Conservation (phyloP, 2,329 filamentous ascomycete genomes). For the Aspergillus transmontanensis region DNA sequence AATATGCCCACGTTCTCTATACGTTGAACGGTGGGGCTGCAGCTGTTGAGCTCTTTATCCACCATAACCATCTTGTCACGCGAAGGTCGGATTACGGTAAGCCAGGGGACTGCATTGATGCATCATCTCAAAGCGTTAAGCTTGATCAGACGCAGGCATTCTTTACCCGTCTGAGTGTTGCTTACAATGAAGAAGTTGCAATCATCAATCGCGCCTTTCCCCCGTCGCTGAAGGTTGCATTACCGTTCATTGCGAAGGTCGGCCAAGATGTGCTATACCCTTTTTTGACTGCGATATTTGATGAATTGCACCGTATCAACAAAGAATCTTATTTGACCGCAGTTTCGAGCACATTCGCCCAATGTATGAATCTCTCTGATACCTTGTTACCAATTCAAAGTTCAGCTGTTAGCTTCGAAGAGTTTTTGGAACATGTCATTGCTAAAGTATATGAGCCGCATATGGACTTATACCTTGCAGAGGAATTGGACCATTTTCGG, state of each 20-base stretch:
- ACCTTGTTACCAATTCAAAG: constrained; percentile 67
- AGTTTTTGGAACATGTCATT: constrained; percentile 68
- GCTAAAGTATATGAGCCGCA: constrained; percentile 83
- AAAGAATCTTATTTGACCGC: constrained; percentile 80
- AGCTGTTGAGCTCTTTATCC: constrained; percentile 81
- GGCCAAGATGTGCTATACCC: constrained; percentile 81
- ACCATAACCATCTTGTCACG: constrained; percentile 82
- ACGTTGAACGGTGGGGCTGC: constrained; percentile 78
- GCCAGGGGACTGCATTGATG: constrained; percentile 79
- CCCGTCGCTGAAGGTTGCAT: constrained; percentile 68
- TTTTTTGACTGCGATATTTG: constrained; percentile 81
- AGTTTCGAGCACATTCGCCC: constrained; percentile 84
- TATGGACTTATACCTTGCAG: constrained; percentile 87
- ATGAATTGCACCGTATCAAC: constrained; percentile 78
- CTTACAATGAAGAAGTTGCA: constrained; percentile 78
- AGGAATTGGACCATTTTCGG: constrained; percentile 86
- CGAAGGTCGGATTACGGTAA: constrained; percentile 72
- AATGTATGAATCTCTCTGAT: constrained; percentile 75
- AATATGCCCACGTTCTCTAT: constrained; percentile 84
- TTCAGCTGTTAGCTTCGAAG: constrained; percentile 61
- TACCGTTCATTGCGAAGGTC: constrained; percentile 78
- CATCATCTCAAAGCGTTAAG: constrained; percentile 67
- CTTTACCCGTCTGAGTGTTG: constrained; percentile 72
- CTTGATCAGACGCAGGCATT: constrained; percentile 80
- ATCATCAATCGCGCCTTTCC: constrained; percentile 85